These are phyloP conservation scores for Pichia paraexigua DNA, from an alignment of 805 yeast genomes.

Conservation along the genomic window DNA sequence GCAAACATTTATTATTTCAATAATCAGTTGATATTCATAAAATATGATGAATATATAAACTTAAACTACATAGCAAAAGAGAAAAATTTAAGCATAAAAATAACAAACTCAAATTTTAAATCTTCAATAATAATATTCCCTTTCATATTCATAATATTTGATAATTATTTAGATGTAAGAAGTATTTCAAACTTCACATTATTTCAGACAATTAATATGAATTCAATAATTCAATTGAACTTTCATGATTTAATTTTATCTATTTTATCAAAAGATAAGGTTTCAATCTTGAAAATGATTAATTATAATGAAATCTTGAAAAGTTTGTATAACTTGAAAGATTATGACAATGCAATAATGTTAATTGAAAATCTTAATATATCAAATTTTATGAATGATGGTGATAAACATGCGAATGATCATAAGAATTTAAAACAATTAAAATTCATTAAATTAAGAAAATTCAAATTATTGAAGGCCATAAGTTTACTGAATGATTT, in stretches of 20 bases:
- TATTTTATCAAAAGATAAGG: slow-evolving; percentile 22
- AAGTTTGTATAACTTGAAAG: slow-evolving; percentile 22
- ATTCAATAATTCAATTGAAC: neutral
- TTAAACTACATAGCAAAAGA: slow-evolving; percentile 10
- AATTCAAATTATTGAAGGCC: slow-evolving; percentile 36
- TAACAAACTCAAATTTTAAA: slow-evolving; percentile 15
- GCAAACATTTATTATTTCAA: slow-evolving; percentile 7
- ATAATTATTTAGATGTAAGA: slow-evolving; percentile 30
- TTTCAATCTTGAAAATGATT: slow-evolving; percentile 20
- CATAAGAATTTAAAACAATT: slow-evolving; percentile 20
- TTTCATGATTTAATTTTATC: slow-evolving; percentile 15
- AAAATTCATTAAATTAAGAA: slow-evolving; percentile 32
- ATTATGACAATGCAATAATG: slow-evolving; percentile 37
- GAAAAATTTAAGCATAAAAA: slow-evolving; percentile 12
- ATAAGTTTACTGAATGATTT: slow-evolving; percentile 22
- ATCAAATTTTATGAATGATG: slow-evolving; percentile 13
- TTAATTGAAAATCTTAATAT: slow-evolving; percentile 31
- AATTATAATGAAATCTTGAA: slow-evolving; percentile 25
- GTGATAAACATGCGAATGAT: neutral
- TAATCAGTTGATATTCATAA: slow-evolving; percentile 21
- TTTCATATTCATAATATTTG: slow-evolving; percentile 28
- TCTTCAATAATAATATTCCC: slow-evolving; percentile 32
- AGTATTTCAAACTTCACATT: slow-evolving; percentile 30
- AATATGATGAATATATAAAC: slow-evolving; percentile 19
- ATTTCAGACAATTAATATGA: slow-evolving; percentile 24